phyloP scores from a whole-genome alignment of 139 green algal species.

The Asterochloris sp. region DNA sequence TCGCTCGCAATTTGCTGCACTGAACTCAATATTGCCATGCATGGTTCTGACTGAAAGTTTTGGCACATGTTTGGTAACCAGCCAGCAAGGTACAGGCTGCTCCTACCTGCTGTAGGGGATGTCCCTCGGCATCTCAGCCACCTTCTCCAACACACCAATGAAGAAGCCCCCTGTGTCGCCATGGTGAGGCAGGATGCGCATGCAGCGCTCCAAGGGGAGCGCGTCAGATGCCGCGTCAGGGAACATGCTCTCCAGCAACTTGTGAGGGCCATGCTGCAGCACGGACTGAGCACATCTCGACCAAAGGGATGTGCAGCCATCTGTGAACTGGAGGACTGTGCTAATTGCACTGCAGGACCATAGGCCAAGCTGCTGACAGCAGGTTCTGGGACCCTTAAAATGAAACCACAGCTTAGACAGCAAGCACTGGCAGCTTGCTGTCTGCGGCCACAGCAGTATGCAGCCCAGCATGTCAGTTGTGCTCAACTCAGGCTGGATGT shows the following conservation, averaged over 20 bases:
- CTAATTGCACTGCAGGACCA: too few species aligned
- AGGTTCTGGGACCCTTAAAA: too few species aligned
- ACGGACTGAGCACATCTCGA: neutral
- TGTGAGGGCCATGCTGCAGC: slow-evolving; percentile 14
- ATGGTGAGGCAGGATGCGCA: slow-evolving; percentile 96
- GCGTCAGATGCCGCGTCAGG: slow-evolving; percentile 44
- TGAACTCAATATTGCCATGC: too few species aligned
- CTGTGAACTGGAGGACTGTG: neutral
- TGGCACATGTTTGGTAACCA: too few species aligned
- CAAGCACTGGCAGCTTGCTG: too few species aligned
- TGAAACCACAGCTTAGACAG: too few species aligned
- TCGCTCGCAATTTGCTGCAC: too few species aligned
- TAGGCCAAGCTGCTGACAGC: too few species aligned
- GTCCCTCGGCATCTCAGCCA: slow-evolving; percentile 19
- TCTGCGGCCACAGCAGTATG: neutral
- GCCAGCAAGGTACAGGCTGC: too few species aligned
- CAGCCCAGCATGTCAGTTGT: neutral
- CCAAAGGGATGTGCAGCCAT: neutral
- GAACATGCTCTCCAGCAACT: slow-evolving; percentile 81
- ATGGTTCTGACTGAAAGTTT: too few species aligned
- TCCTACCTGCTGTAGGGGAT: neutral
- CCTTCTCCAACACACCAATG: slow-evolving; percentile 90
- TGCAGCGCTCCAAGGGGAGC: slow-evolving; percentile 87
- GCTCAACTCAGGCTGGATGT: too few species aligned
- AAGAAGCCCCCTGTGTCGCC: slow-evolving; percentile 98